Base-by-base conservation (phyloP, 1,139 yeast genomes). In the Pichia sp. region DNA sequence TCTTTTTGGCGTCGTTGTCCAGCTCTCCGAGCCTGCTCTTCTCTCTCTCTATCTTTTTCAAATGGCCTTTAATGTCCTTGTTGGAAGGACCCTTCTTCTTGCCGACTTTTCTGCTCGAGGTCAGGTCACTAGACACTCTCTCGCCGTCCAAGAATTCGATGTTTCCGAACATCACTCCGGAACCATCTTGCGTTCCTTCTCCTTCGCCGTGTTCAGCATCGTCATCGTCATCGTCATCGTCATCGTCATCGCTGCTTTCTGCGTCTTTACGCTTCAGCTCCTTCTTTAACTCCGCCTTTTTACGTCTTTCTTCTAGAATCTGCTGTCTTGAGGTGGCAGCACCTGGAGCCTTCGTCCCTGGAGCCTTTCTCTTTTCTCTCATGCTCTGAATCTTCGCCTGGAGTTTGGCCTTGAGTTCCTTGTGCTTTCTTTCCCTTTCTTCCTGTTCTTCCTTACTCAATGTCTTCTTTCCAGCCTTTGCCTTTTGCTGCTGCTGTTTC, bases 311-410 rank as follows among this genome's bases (percentile, higher is more conserved):
- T 52, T 79, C 87, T 58, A 87, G 71, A 50, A 87, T 85, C 56
- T 86, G 89, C 60, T 86, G 91, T 67, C 95, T 77, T 3, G 92
- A 85, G 58, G 85, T 79, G 12, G 95, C 93, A 0, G 96, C 95
- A 31, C 96, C 96, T 4, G 79, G 76, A 16, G 78, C 83, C 48
- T 82, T 85, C 0, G 93, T 75, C 1, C 98, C 98, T 1, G 95
- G 95, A 0, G 98, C 99, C 66, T 87, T 92, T 66, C 99, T 83
- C 70, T 82, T 87, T 57, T 86, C 93, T 62, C 84, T 83, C 71
- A 93, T 69, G 33, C 72, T 75, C 57, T 76, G 80, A 61, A 93
- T 92, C 69, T 84, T 88, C 24, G 79, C 79, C 38, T 93, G 85
- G 52, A 93, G 77, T 68, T 86, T 67, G n/a, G 69, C 68, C 52